These are phyloP conservation scores for Malus fusca DNA, from an alignment of 306 rosid genomes.

Conservation along the genomic window DNA sequence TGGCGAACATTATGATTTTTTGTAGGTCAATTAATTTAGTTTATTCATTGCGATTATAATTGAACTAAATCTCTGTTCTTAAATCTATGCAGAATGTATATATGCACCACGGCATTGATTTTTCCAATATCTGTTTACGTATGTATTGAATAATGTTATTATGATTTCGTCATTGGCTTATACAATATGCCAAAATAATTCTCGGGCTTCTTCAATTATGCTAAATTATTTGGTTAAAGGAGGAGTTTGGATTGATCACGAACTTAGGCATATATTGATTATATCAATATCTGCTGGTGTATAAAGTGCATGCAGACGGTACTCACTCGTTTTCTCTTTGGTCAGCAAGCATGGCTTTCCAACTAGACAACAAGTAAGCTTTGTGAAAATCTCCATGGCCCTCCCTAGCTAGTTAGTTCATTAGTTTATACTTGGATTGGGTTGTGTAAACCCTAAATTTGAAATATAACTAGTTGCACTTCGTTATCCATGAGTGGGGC, in stretches of 20 bases:
- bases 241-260: too few species aligned
- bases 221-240: neutral
- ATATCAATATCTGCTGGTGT: too few species aligned
- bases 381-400: neutral
- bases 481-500: neutral
- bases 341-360: neutral
- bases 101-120: neutral
- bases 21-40: neutral
- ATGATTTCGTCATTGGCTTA: neutral
- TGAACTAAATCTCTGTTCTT: too few species aligned
- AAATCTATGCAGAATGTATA: neutral
- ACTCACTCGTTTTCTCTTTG: too few species aligned
- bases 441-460: neutral
- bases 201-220: neutral
- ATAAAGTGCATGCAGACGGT: too few species aligned
- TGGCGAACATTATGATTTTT: neutral
- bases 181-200: neutral
- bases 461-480: neutral
- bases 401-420: neutral
- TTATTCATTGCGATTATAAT: neutral
- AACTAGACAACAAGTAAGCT: neutral
- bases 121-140: neutral
- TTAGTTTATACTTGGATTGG: neutral
- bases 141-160: neutral
- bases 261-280: too few species aligned